phyloP scores from a whole-genome alignment of 179 eudicot species.

The Patellifolia procumbens region DNA sequence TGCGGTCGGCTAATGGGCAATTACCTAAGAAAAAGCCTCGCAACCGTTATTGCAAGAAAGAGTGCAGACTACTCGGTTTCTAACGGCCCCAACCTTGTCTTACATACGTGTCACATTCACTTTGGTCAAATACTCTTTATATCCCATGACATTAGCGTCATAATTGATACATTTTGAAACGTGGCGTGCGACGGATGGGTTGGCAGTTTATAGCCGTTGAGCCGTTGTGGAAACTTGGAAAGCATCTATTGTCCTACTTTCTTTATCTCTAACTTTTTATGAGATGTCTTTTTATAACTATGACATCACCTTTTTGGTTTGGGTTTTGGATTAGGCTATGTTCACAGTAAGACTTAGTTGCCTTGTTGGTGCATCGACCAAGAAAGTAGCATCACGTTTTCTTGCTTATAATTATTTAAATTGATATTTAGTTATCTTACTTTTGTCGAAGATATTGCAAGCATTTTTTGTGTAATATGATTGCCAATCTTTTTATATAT shows the following conservation, averaged over 20 bases:
- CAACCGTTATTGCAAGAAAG: conserved; percentile 21
- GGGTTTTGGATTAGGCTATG: conserved; percentile 2
- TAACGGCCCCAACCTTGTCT: conserved; percentile 23
- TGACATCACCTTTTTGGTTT: not conserved
- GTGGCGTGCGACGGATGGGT: conserved; percentile 10
- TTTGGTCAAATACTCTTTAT: conserved; percentile 7
- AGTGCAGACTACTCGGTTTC: conserved; percentile 33
- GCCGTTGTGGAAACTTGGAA: conserved; percentile 3
- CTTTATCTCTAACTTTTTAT: conserved; percentile 8
- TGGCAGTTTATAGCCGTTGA: conserved; percentile 36
- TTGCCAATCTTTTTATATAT: not conserved
- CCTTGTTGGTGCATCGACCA: not conserved
- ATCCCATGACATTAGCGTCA: not conserved
- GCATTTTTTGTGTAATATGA: not conserved
- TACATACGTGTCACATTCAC: conserved; percentile 20
- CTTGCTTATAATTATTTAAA: not conserved
- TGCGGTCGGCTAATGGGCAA: conserved; percentile 38
- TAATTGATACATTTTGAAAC: not conserved
- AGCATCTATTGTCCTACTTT: not conserved
- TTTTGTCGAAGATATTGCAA: conserved; percentile 11
- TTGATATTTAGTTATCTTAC: not conserved
- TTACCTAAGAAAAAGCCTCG: conserved; percentile 2
- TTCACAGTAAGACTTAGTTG: not conserved
- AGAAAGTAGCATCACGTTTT: conserved; percentile 8
- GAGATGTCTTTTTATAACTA: not conserved